Conservation (phyloP, 192 early-diverging fungal species). For the Coemansia sp. region DNA sequence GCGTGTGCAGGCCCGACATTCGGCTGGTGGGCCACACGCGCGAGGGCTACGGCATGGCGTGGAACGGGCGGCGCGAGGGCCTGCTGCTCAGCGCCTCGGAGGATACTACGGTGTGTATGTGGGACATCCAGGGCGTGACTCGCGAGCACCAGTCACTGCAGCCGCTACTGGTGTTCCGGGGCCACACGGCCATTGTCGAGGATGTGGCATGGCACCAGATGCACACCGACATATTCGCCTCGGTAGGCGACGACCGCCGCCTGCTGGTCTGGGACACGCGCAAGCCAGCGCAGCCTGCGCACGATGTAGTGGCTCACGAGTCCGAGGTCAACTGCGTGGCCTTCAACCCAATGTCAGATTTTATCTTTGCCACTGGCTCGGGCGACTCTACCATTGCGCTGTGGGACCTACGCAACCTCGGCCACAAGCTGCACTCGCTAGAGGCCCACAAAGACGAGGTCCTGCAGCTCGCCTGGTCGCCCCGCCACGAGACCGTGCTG, state of each 20-base stretch:
- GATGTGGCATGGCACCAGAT: conserved; percentile 92
- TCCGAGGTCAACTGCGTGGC: conserved; percentile 94
- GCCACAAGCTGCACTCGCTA: conserved; percentile 77
- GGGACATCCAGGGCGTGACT: conserved; percentile 82
- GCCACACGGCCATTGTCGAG: conserved; percentile 91
- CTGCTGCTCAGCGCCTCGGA: conserved; percentile 87
- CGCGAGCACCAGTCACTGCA: conserved; percentile 75
- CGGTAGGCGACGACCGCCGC: conserved; percentile 93
- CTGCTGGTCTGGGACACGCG: conserved; percentile 97
- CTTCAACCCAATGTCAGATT: conserved; percentile 90
- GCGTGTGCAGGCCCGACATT: conserved; percentile 83
- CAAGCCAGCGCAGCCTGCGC: conserved; percentile 61
- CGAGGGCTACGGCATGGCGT: conserved; percentile 95
- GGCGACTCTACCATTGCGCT: conserved; percentile 90
- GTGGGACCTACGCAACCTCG: conserved; percentile 96
- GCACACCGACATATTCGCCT: conserved; percentile 87
- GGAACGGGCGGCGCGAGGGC: conserved; percentile 80
- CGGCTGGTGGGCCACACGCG: conserved; percentile 81
- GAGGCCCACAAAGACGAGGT: conserved; percentile 90
- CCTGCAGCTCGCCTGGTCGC: conserved; percentile 90
- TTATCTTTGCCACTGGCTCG: conserved; percentile 88
- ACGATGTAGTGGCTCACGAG: conserved; percentile 77
- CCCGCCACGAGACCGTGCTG: conserved; percentile 86
- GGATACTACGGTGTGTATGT: conserved; percentile 87
- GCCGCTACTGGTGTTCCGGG: conserved; percentile 73